Evolutionary conservation across 805 yeast genomes (phyloP), one percentile per base, ranked within the genome.

Genomic region (Zygosaccharomyces kombuchaensis): DNA sequence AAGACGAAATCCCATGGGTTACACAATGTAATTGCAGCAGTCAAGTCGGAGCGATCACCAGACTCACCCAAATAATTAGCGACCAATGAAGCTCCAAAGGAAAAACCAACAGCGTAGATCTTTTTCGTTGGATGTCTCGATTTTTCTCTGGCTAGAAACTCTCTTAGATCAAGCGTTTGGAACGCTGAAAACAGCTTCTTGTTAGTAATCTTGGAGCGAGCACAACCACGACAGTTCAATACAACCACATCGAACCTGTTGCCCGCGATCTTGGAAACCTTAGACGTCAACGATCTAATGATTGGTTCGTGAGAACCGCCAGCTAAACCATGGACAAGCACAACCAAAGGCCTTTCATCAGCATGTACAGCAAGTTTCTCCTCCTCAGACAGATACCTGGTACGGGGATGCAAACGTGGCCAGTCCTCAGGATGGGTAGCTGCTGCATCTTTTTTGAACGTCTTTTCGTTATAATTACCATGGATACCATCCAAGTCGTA

Each of bases 291-390:
- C 7, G 83, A 75, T 51, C 88, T 72, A 38, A 84, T 76, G 46
- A 81, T 81, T 16, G 86, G 80, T 60, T 85, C 93, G 55, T 81
- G 85, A 12, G 87, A 80, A 1, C 95, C 95, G 47, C 93, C 91
- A 22, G 86, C 83, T 31, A 85, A 69, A 1, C 93, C 95, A 57
- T 85, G 91, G 40, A 76, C 65, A 7, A 83, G 77, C 26, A 85
- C 68, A 16, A 81, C 70, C 39, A 85, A 68, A 3, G 90, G 90
- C 48, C 71, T 72, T 2, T 51, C 58, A 23, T 59, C 57, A 8
- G 69, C 60, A 45, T 72, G 72, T 2, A 59, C 53, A 7, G 59
- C 57, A 2, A 59, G 55, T 25, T 77, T 66, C 51, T 77, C 79
- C 1, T 63, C 60, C 1, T 74, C 73, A 21, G 76, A 69, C 48